Base-by-base conservation (phyloP, 1,139 yeast species). In the Geotrichum restrictum region DNA sequence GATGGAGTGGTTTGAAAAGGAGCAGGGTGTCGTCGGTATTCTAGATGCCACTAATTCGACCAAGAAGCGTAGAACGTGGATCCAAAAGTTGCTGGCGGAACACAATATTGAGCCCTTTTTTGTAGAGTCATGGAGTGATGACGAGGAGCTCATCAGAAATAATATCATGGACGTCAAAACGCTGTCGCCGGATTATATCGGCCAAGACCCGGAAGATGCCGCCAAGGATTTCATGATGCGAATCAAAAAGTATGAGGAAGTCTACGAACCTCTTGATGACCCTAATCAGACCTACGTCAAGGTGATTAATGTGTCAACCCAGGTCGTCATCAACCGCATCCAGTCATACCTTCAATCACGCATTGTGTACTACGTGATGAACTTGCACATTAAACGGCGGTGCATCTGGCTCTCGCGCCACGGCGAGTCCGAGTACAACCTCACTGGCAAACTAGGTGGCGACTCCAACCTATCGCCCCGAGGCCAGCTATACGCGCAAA, bases 361-460 rank as follows among this genome's bases (percentile, higher is more conserved):
- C 60, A 91, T 93, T 58, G 98, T 91, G 21, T 93, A 91, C 70
- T 93, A 89, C 67, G 88, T 93, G 46, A 91, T 93, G 96, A 93
- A 93, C 64, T 74, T 93, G 62, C 97, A 91, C 69, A 88, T 89
- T 60, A 88, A 88, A 67, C 96, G 96, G 32, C 79, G 98, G 61
- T 79, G 85, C 59, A 89, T 93, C 57, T 93, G 95, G 91, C 76
- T 93, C 51, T 87, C 96, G 47, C 80, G 98, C 62, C 98, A 93
- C 64, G 98, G 98, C 34, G 98, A 93, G 71, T 85, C 95, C 1
- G 84, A 83, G 67, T 93, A 84, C 73, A 93, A 93, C 68, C 77
- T 93, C 59, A 89, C 93, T 47, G 97, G 97, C 31, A 89, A 89
- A 70, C 85, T 93, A 58, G 98, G 98, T 27, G 98, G 98, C 24